phyloP scores from a whole-genome alignment of 441 rosid genomes.

The Melastoma candidum region DNA sequence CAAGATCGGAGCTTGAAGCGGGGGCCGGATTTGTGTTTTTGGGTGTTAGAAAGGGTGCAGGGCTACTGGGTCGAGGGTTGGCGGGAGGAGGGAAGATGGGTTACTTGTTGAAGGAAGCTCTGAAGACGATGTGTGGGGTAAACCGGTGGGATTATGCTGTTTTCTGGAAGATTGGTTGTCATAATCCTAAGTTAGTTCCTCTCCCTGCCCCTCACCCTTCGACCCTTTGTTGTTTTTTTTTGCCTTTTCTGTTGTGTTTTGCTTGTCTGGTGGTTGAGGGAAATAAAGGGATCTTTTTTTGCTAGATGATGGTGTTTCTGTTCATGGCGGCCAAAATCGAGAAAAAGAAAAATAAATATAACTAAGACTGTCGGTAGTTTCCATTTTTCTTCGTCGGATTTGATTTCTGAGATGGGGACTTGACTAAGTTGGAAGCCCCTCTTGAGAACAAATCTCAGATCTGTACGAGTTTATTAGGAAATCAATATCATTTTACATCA shows the following conservation, averaged over 20 bases:
- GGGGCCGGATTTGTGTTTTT: neutral
- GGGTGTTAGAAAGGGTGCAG: neutral
- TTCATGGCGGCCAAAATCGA: too few species aligned
- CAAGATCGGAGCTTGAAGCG: neutral
- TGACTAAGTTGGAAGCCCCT: too few species aligned
- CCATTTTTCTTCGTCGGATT: too few species aligned
- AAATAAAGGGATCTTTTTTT: too few species aligned
- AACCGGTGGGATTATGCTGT: slow-evolving; percentile 8
- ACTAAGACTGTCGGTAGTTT: too few species aligned
- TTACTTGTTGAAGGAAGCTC: slow-evolving; percentile 9
- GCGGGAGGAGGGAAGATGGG: slow-evolving; percentile 2
- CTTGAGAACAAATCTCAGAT: too few species aligned
- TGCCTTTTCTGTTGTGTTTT: neutral
- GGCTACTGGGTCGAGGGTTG: neutral
- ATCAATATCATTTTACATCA: too few species aligned
- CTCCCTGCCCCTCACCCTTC: neutral
- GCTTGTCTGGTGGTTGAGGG: neutral
- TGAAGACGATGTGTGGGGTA: slow-evolving; percentile 10
- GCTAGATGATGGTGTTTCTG: too few species aligned
- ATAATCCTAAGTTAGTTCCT: slow-evolving; percentile 3
- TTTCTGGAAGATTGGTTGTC: slow-evolving; percentile 9
- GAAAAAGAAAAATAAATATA: too few species aligned
- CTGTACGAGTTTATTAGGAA: too few species aligned
- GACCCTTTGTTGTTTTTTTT: neutral
- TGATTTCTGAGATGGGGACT: too few species aligned